Base-by-base conservation (phyloP, 495 filamentous ascomycete species). In the Jackrogersella multiformis region DNA sequence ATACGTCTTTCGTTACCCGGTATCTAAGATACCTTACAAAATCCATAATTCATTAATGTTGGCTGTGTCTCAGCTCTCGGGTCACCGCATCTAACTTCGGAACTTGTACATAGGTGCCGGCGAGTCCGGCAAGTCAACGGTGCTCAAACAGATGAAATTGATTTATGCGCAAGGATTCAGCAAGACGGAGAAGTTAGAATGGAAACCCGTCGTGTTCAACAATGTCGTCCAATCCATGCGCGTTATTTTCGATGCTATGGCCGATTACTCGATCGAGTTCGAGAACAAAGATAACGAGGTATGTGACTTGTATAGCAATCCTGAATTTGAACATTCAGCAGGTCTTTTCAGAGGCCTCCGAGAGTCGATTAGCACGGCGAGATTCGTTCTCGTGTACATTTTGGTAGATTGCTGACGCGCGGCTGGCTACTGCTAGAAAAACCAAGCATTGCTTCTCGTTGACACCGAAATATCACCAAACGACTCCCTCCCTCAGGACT, bases 111-210 rank as follows among this genome's bases (percentile, higher is more conserved):
- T 76, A 98, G 95, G 95, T 75, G 95, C 95, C 71, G 95, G 95
- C 72, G 95, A 99, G 81, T 97, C 93, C 26, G 95, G 95, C 41
- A 99, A 99, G 76, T 99, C 95, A 6, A 99, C 95, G 5, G 94
- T 99, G 61, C 86, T 99, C 53, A 99, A 99, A 82, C 95, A 99
- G 84, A 99, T 99, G 95, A 93, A 94, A 73, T 89, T 99, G 77
- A 98, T 99, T 70, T 94, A 99, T 74, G 89, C 92, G 38, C 87
- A 92, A 75, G 95, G 96, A 18, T 98, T 97, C 77, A 92, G 90
- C 41, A 88, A 94, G 68, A 89, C 88, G 67, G 95, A 99, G 77
- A 90, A 94, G 68, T 88, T 94, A 66, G 93, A 97, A 79, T 96
- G 92, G 78, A 91, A 94, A 66, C 90, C 91, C 38, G 93, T 98